Conservation (phyloP, 2,329 filamentous ascomycete genomes). For the Claviceps capensis region DNA sequence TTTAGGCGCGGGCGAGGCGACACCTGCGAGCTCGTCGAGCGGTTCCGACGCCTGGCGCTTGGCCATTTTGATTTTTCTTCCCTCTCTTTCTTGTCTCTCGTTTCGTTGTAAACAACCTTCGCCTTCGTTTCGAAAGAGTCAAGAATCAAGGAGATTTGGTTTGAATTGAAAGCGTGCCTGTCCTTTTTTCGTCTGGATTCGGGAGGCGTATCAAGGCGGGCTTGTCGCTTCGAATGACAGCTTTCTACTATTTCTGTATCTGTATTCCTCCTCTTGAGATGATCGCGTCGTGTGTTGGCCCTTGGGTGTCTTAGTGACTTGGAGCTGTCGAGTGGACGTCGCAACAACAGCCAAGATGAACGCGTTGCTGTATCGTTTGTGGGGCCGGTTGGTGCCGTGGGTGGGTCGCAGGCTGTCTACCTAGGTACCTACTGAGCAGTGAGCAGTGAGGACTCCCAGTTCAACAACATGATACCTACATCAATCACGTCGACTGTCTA, state of each 20-base stretch:
- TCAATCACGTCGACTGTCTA: no score
- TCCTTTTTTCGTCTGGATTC: neutral
- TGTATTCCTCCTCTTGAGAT: neutral
- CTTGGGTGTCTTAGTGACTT: no score
- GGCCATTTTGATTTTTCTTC: constrained; percentile 17
- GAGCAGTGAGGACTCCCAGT: no score
- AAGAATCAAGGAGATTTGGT: neutral
- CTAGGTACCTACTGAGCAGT: no score
- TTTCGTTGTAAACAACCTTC: no score
- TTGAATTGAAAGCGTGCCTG: neutral
- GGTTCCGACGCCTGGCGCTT: constrained; percentile 49
- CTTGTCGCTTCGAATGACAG: neutral
- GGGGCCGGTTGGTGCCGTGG: no score
- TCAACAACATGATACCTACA: no score
- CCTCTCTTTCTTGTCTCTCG: neutral
- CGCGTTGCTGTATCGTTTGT: no score
- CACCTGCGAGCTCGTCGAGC: constrained; percentile 40
- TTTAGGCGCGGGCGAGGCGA: constrained; percentile 46
- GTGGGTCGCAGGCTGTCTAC: no score
- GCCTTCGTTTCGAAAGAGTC: no score
- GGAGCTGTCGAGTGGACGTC: neutral
- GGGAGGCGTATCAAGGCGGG: neutral
- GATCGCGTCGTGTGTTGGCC: neutral
- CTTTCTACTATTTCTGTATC: neutral
- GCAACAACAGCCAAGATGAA: neutral